Conservation (phyloP, 805 yeast species). For the Hanseniaspora vineae region DNA sequence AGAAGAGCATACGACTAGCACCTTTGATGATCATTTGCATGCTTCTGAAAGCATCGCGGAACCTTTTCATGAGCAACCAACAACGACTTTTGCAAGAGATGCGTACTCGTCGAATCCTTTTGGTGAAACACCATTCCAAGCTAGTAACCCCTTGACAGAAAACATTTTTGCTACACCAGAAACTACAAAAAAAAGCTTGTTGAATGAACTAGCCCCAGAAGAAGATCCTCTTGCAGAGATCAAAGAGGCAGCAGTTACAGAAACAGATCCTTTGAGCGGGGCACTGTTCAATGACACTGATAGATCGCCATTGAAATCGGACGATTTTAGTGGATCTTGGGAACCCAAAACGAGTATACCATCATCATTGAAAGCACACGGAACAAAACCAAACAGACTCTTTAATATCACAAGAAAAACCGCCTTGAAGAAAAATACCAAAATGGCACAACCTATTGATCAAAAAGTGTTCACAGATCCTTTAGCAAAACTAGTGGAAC, state of each 20-base stretch:
- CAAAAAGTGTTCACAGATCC: conserved; percentile 17
- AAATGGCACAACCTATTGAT: conserved; percentile 13
- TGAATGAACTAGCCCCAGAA: conserved; percentile 18
- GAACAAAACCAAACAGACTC: conserved; percentile 28
- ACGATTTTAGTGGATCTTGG: conserved; percentile 7
- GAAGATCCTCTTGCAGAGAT: conserved; percentile 31
- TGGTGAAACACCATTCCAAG: too few relatives aligned
- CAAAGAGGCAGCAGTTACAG: conserved; percentile 24
- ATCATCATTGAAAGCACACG: conserved; percentile 28
- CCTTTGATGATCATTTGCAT: too few relatives aligned
- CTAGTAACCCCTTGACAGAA: conserved; percentile 2
- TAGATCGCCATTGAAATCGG: conserved; percentile 3
- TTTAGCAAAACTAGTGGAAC: conserved; percentile 20
- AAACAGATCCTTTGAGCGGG: conserved; percentile 5
- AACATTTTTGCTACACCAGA: conserved; percentile 20
- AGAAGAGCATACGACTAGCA: too few relatives aligned
- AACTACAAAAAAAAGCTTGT: conserved; percentile 15
- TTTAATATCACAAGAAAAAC: conserved; percentile 26
- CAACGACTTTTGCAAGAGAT: too few relatives aligned
- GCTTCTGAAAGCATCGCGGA: too few relatives aligned
- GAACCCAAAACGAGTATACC: conserved; percentile 7
- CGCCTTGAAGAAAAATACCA: conserved; percentile 8
- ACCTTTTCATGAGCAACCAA: too few relatives aligned
- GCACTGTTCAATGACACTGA: conserved; percentile 2
- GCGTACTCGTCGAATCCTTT: too few relatives aligned